phyloP scores from a whole-genome alignment of 2,329 filamentous ascomycete species.

The Aspergillus uvarum region DNA sequence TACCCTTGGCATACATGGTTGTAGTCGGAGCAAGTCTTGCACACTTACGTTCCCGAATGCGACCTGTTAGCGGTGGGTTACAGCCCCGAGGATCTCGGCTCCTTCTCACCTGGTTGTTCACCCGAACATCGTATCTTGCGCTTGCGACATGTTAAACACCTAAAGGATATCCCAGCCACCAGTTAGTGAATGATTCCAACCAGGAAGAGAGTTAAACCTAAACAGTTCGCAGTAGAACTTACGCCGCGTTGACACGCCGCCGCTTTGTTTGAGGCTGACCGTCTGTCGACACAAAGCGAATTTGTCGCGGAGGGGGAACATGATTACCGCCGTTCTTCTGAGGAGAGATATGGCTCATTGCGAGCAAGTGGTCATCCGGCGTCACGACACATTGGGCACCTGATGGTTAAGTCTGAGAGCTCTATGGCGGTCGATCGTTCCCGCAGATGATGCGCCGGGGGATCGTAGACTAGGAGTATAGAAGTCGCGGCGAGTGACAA shows the following conservation, averaged over 20 bases:
- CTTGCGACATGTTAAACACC: slow-evolving; percentile 71
- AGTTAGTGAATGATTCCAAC: slow-evolving; percentile 9
- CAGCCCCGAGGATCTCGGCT: not conserved
- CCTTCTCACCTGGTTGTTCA: slow-evolving; percentile 58
- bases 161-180: slow-evolving; percentile 30
- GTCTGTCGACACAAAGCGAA: slow-evolving; percentile 80
- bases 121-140: slow-evolving; percentile 75
- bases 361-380: slow-evolving; percentile 38
- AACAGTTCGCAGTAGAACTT: slow-evolving; percentile 34
- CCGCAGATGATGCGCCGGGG: slow-evolving; percentile 9
- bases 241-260: slow-evolving; percentile 76
- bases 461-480: slow-evolving; percentile 12
- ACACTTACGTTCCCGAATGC: slow-evolving; percentile 40
- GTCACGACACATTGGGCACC: slow-evolving; percentile 35
- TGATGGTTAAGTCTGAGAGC: not conserved
- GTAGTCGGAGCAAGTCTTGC: slow-evolving; percentile 71
- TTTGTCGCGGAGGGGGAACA: slow-evolving; percentile 45
- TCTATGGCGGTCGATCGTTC: slow-evolving; percentile 16
- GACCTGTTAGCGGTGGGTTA: not conserved
- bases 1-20: slow-evolving; percentile 70
- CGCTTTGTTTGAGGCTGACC: slow-evolving; percentile 77
- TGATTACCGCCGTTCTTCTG: slow-evolving; percentile 36
- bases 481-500: slow-evolving; percentile 14
- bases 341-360: slow-evolving; percentile 42
- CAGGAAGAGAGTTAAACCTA: slow-evolving; percentile 8